Evolutionary conservation across 768 basidiomycete genomes (phyloP), one percentile per base, ranked within the genome.

Genomic region (Sporobolomyces roseus): DNA sequence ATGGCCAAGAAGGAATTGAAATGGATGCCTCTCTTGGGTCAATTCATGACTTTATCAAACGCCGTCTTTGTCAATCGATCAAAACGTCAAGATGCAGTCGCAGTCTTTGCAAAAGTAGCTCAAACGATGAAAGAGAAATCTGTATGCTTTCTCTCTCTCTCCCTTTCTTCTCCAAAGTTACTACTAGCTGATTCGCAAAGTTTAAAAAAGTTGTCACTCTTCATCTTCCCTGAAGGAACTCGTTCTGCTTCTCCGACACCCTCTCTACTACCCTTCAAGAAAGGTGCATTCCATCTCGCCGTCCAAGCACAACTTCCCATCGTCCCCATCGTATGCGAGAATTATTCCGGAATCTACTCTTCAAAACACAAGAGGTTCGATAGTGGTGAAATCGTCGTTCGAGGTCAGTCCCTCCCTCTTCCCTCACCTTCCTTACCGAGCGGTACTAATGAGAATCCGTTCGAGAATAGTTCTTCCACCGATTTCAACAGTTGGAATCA

Each of bases 211-310:
- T 83, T 88, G 23, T 91, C 91, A 21, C 80, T 98, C 53, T 94
- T 91, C 89, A 86, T 99, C 79, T 98, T 91, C 80, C 91, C 94
- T 1, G 96, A 98, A 80, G 96, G 96, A 35, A 99, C 96, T 16
- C 86, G 94, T 41, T 86, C 90, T 50, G 84, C 84, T 65, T 83
- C 83, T 27, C 81, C 86, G 69, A 79, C 82, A 36, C 84, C 88
- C 12, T 83, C 84, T 36, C 80, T 99, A 77, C 82, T 89, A 8
- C 88, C 91, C 4, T 87, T 99, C 82, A 99, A 99, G 83, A 99
- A 97, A 79, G 96, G 96, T 46, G 93, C 92, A 4, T 98, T 98
- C 83, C 93, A 98, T 77, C 84, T 97, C 56, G 96, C 96, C 33
- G 83, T 98, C 30, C 87, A 93, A 79, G 87, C 91, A 86, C 88